Percentiles rank a stretch among this genome's conserved stretches.
These are phyloP conservation scores for Leptographium lundbergii DNA, from an alignment of 2,329 filamentous ascomycete genomes.

Conservation along the genomic window DNA sequence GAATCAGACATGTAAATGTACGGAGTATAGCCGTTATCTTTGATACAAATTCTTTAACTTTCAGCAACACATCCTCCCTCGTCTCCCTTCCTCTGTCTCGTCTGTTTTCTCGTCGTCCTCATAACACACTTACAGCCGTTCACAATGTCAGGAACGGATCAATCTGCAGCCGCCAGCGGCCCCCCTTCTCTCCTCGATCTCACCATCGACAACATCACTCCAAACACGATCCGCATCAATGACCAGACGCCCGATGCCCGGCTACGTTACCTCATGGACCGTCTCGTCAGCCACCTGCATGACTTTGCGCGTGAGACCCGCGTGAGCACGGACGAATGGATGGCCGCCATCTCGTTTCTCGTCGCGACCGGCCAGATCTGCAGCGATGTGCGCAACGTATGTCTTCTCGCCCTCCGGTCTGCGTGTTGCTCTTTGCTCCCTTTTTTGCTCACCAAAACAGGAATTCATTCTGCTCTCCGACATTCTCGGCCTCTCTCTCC, in stretches of 20 bases:
- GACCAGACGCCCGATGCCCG: slow-evolving; percentile 52
- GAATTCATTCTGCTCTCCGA: slow-evolving; percentile 78
- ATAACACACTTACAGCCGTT: too few species aligned
- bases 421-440: background rate
- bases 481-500: slow-evolving; percentile 63
- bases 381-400: slow-evolving; percentile 58
- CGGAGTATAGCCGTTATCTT: too few species aligned
- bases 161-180: background rate
- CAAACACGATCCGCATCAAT: slow-evolving; percentile 64
- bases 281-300: slow-evolving; percentile 65
- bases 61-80: background rate
- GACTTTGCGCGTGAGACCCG: slow-evolving; percentile 72
- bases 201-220: slow-evolving; percentile 69
- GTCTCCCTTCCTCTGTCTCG: background rate
- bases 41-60: background rate
- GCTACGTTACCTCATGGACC: slow-evolving; percentile 58
- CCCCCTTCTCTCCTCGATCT: slow-evolving; percentile 35
- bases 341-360: slow-evolving; percentile 58
- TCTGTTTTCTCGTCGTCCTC: background rate
- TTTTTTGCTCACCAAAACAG: background rate
- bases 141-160: background rate
- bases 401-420: slow-evolving; percentile 12
- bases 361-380: slow-evolving; percentile 62
- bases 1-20: too few species aligned
- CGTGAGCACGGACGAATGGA: slow-evolving; percentile 67